These are phyloP conservation scores for Syzygium malaccense DNA, from an alignment of 441 rosid species.

Conservation along the genomic window DNA sequence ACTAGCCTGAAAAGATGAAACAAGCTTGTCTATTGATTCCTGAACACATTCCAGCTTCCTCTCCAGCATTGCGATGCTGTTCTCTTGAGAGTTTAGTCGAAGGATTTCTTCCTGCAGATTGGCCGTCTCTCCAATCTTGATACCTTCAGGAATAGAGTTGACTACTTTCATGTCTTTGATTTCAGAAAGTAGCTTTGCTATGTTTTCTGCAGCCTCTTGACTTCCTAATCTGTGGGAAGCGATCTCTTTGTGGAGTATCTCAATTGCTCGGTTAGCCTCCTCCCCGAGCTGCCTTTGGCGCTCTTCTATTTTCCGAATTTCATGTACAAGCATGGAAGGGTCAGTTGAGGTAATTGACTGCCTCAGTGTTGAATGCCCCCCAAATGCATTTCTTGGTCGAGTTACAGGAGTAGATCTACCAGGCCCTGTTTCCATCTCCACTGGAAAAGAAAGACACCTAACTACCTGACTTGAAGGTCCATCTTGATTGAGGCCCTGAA, in stretches of 20 bases:
- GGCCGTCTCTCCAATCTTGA: conserved; percentile 36
- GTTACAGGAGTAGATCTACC: conserved; percentile 28
- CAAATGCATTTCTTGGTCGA: conserved; percentile 27
- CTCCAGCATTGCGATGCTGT: conserved; percentile 55
- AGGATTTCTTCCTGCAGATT: conserved; percentile 71
- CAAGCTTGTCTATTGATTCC: conserved; percentile 71
- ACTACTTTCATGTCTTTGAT: conserved; percentile 69
- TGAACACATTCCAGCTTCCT: conserved; percentile 87
- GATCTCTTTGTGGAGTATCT: conserved; percentile 86
- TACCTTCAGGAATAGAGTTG: conserved; percentile 45
- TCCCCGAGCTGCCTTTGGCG: conserved; percentile 76
- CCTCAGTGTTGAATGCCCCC: conserved; percentile 42
- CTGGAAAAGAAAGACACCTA: conserved; percentile 70
- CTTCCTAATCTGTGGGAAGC: conserved; percentile 68
- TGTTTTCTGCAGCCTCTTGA: conserved; percentile 70
- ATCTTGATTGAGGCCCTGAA: conserved; percentile 41
- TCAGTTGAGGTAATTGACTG: conserved; percentile 61
- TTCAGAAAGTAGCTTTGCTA: conserved; percentile 77
- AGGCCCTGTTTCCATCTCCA: conserved; percentile 27
- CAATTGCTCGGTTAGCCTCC: conserved; percentile 87
- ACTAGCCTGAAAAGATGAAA: conserved; percentile 44
- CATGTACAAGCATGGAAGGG: conserved; percentile 72
- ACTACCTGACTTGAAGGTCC: conserved; percentile 62
- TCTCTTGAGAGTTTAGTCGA: conserved; percentile 66
- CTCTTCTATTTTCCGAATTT: conserved; percentile 77